Evolutionary conservation across 2,329 filamentous ascomycete genomes (phyloP).

Genomic region (Geosmithia flava): DNA sequence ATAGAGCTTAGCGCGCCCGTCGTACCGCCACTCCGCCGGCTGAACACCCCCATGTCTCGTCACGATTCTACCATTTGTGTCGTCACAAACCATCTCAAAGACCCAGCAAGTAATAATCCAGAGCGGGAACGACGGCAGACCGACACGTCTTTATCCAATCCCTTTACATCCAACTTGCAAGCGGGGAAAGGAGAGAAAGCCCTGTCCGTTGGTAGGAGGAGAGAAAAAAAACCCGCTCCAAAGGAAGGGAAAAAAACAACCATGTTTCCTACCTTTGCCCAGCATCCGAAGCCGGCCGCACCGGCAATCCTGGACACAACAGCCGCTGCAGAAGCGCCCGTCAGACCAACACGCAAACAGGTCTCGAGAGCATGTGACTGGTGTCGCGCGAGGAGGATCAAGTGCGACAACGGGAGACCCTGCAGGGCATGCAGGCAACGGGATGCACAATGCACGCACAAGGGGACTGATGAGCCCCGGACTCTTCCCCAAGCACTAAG

Average conservation of each 20-base stretch:
- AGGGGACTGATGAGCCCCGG: slow-evolving; percentile 4
- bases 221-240: background rate
- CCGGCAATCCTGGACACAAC: background rate
- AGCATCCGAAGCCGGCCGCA: background rate
- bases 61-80: background rate
- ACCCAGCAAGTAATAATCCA: too few species aligned
- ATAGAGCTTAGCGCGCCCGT: background rate
- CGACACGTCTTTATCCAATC: too few species aligned
- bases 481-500: slow-evolving; percentile 7
- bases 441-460: slow-evolving; percentile 3
- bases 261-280: background rate
- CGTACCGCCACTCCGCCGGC: background rate
- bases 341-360: slow-evolving; percentile 12
- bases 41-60: background rate
- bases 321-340: background rate
- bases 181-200: too few species aligned
- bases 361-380: slow-evolving; percentile 17
- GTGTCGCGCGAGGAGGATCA: slow-evolving; percentile 15
- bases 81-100: too few species aligned
- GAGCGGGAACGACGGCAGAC: too few species aligned
- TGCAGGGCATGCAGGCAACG: slow-evolving; percentile 12
- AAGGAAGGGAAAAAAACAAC: background rate
- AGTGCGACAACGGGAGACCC: slow-evolving; percentile 14
- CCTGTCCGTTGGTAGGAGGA: background rate
- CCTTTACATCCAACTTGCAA: too few species aligned